Evolutionary conservation across 495 filamentous ascomycete genomes (phyloP).

Genomic region (Penicillium cataractarum): DNA sequence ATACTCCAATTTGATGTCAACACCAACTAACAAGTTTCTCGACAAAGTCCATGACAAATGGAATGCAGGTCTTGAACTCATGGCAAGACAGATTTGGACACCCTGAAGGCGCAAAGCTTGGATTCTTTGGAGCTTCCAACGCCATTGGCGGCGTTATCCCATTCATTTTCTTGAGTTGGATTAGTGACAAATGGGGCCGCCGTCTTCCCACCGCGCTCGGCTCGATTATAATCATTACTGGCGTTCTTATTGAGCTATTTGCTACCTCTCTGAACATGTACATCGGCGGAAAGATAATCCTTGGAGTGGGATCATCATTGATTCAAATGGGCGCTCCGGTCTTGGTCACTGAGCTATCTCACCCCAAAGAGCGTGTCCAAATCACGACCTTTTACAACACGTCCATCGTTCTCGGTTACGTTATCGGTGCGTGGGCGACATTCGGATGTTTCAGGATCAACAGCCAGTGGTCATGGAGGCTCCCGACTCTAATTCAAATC

Average conservation of each 20-base stretch:
- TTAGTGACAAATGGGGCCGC: slow-evolving; percentile 63
- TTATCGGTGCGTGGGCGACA: slow-evolving; percentile 39
- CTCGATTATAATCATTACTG: slow-evolving; percentile 62
- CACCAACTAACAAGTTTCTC: not conserved
- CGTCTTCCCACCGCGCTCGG: slow-evolving; percentile 61
- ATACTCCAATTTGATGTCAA: not conserved
- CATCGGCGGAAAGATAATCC: slow-evolving; percentile 44
- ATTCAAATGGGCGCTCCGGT: slow-evolving; percentile 66
- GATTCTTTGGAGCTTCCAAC: slow-evolving; percentile 66
- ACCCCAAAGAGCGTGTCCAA: slow-evolving; percentile 65
- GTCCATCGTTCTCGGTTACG: slow-evolving; percentile 64
- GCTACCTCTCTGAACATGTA: slow-evolving; percentile 50
- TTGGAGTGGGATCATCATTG: slow-evolving; percentile 64
- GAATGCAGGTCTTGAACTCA: slow-evolving; percentile 36
- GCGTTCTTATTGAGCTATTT: slow-evolving; percentile 56
- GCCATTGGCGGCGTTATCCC: slow-evolving; percentile 65
- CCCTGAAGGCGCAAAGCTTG: slow-evolving; percentile 56
- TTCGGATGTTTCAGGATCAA: slow-evolving; percentile 35
- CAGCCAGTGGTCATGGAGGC: slow-evolving; percentile 52
- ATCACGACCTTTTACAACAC: slow-evolving; percentile 68
- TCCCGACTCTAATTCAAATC: slow-evolving; percentile 57
- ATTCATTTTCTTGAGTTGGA: slow-evolving; percentile 61
- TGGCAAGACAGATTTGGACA: slow-evolving; percentile 41
- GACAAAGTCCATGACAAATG: slow-evolving; percentile 38
- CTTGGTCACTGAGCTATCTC: slow-evolving; percentile 63